phyloP scores from a whole-genome alignment of 1,284 basidiomycete species.

The Pascua sp. region DNA sequence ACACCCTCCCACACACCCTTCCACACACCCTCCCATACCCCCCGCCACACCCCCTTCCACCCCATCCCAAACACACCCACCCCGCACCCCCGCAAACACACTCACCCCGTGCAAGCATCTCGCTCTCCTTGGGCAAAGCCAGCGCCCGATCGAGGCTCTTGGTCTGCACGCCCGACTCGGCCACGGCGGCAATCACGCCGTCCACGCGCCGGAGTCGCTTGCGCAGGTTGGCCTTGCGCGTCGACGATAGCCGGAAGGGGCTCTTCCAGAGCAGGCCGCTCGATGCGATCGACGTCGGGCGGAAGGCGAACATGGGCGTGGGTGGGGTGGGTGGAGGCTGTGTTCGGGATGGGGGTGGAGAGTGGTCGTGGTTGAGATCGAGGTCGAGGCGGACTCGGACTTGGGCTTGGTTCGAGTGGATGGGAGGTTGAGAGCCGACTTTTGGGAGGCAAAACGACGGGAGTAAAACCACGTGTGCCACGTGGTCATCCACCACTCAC shows the following conservation, averaged over 20 bases:
- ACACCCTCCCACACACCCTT: background rate
- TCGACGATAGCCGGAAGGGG: slow-evolving; percentile 85
- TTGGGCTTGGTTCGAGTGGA: slow-evolving; percentile 2
- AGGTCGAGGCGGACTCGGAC: background rate
- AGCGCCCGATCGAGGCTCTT: slow-evolving; percentile 45
- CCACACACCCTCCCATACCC: slow-evolving; percentile 15
- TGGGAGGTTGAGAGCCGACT: background rate
- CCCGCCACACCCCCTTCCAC: no score
- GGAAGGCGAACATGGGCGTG: slow-evolving; percentile 37
- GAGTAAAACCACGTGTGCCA: slow-evolving; percentile 5
- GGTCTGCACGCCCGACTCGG: slow-evolving; percentile 73
- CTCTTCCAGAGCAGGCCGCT: slow-evolving; percentile 61
- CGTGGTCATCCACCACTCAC: no score
- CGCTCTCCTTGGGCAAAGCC: slow-evolving; percentile 44
- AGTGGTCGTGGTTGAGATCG: background rate
- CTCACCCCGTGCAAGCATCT: slow-evolving; percentile 52
- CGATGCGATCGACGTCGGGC: slow-evolving; percentile 23
- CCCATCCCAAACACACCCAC: no score
- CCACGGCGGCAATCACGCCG: slow-evolving; percentile 82
- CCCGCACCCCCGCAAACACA: no score
- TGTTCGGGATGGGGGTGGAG: background rate
- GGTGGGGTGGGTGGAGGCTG: background rate
- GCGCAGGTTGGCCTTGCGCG: slow-evolving; percentile 87
- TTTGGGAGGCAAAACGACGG: background rate
- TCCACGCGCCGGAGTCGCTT: slow-evolving; percentile 88